These are phyloP conservation scores for Theileria sp. DNA, from an alignment of 169 alveolate genomes.

Conservation along the genomic window DNA sequence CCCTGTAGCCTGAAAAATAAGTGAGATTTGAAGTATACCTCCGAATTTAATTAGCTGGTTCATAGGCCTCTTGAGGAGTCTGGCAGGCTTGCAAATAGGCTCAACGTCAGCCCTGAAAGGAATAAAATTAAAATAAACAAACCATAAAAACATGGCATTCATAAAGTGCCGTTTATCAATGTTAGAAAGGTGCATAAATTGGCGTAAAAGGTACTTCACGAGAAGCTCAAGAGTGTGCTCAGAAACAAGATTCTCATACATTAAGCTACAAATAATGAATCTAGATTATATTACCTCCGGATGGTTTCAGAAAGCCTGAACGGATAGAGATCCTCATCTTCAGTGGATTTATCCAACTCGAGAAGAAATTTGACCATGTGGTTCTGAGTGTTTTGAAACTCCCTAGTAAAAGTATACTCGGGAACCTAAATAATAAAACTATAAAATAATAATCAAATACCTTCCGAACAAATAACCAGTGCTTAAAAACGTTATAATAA, in stretches of 20 bases:
- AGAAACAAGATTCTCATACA: constrained; percentile 53
- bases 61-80: constrained; percentile 60
- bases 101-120: constrained; percentile 55
- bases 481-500: constrained; percentile 63
- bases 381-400: constrained; percentile 45
- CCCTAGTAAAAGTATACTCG: constrained; percentile 46
- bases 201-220: constrained; percentile 62
- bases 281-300: constrained; percentile 3
- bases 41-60: constrained; percentile 57
- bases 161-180: constrained; percentile 33
- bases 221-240: constrained; percentile 38
- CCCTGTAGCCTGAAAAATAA: background rate
- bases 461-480: constrained; percentile 68
- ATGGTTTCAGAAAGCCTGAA: constrained; percentile 40
- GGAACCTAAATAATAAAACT: constrained; percentile 26
- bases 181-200: constrained; percentile 53
- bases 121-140: background rate
- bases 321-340: constrained; percentile 50
- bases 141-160: constrained; percentile 67
- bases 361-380: constrained; percentile 60
- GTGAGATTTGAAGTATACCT: constrained; percentile 24
- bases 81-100: constrained; percentile 49
- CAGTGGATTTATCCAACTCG: constrained; percentile 55
- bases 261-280: constrained; percentile 19
- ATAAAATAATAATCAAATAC: constrained; percentile 17